Evolutionary conservation across 2,329 filamentous ascomycete genomes (phyloP).

Genomic region (Trichophyton simii): DNA sequence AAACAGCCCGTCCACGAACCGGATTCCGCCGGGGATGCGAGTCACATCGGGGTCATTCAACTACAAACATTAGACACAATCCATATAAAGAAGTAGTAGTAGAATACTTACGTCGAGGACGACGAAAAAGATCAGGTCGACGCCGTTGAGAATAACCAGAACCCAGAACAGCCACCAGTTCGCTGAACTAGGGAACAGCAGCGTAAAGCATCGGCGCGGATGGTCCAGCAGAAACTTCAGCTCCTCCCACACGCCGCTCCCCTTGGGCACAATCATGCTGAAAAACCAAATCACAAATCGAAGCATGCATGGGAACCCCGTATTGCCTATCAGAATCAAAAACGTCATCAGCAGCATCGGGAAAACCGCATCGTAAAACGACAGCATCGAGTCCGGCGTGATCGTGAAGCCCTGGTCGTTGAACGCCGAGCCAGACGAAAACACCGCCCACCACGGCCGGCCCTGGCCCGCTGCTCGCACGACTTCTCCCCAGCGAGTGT

Average conservation of each 20-base stretch:
- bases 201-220: slow-evolving; percentile 86
- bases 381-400: slow-evolving; percentile 86
- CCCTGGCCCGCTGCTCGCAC: slow-evolving; percentile 51
- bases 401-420: slow-evolving; percentile 91
- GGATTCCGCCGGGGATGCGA: slow-evolving; percentile 55
- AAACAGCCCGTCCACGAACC: slow-evolving; percentile 77
- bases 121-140: slow-evolving; percentile 84
- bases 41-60: slow-evolving; percentile 60
- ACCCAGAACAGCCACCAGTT: slow-evolving; percentile 96
- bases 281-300: slow-evolving; percentile 80
- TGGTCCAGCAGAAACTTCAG: slow-evolving; percentile 84
- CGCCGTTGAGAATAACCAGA: slow-evolving; percentile 63
- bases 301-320: slow-evolving; percentile 87
- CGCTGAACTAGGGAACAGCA: slow-evolving; percentile 77
- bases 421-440: slow-evolving; percentile 76
- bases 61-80: slow-evolving; percentile 31
- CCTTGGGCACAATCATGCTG: slow-evolving; percentile 53
- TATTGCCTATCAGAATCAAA: slow-evolving; percentile 88
- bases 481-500: slow-evolving; percentile 51
- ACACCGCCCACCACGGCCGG: slow-evolving; percentile 81
- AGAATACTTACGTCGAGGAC: slow-evolving; percentile 62
- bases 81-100: slow-evolving; percentile 7
- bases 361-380: slow-evolving; percentile 66
- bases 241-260: slow-evolving; percentile 73
- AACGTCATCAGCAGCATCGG: slow-evolving; percentile 68